A percentile compares a stretch with the other conserved stretches of the same genome.
Conservation (phyloP, 2,329 filamentous ascomycete genomes). For the Colletotrichum falcatum region DNA sequence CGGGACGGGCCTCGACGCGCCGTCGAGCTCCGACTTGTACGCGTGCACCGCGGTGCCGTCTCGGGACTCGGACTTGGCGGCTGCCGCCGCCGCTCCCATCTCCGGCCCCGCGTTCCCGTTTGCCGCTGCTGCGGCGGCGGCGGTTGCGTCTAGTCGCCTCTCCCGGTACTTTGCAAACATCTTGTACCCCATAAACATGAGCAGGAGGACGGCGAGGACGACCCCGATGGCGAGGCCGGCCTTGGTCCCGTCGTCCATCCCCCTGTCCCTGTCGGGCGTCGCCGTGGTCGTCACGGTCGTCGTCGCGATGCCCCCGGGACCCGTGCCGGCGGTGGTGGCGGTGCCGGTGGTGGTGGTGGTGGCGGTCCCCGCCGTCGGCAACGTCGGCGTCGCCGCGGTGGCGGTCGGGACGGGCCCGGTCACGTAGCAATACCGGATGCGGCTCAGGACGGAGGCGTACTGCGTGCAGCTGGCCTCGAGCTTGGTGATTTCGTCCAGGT, state of each 20-base stretch:
- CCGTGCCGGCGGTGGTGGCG: slow-evolving; percentile 4
- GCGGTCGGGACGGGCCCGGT: slow-evolving; percentile 19
- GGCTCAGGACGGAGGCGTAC: slow-evolving; percentile 17
- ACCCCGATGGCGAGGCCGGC: slow-evolving; percentile 34
- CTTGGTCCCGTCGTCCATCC: slow-evolving; percentile 29
- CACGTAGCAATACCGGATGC: slow-evolving; percentile 35
- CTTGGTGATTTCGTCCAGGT: slow-evolving; percentile 33
- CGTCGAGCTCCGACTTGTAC: slow-evolving; percentile 33
- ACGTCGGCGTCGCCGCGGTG: slow-evolving; percentile 3
- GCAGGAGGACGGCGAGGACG: slow-evolving; percentile 13
- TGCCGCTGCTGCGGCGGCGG: not conserved
- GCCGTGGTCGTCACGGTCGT: slow-evolving; percentile 14
- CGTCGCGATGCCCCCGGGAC: slow-evolving; percentile 2
- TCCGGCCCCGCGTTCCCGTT: slow-evolving; percentile 7
- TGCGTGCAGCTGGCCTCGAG: slow-evolving; percentile 35
- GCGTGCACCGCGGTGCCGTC: slow-evolving; percentile 11
- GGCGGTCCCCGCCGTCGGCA: not conserved
- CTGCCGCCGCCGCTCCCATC: slow-evolving; percentile 6
- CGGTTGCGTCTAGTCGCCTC: slow-evolving; percentile 6
- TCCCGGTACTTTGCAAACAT: slow-evolving; percentile 19
- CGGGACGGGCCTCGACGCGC: slow-evolving; percentile 15
- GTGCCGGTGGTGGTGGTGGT: no score
- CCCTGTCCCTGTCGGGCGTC: slow-evolving; percentile 8
- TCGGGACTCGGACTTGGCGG: not conserved
- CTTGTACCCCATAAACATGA: slow-evolving; percentile 30